Evolutionary conservation across 148 eudicot species (phyloP), one percentile per base, ranked within the genome.

Genomic region (Fagopyrum homotropicum): DNA sequence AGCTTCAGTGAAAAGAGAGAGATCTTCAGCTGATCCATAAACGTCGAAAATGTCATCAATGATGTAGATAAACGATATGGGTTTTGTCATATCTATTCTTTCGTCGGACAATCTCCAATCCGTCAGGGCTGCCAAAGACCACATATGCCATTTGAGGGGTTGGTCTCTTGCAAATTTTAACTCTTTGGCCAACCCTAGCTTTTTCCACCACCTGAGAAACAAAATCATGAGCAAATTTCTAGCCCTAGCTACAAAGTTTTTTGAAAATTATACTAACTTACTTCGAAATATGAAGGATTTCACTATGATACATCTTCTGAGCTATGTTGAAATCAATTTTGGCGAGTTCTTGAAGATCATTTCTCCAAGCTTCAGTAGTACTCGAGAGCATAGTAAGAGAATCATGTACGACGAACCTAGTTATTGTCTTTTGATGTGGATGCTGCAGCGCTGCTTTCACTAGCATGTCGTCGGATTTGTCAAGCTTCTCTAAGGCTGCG

Each of bases 31-130:
- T 9, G 86, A 83, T 45, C 93, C 93, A 61, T 86, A 81, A n/a
- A 89, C 72, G 76, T 90, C 89, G 74, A 82, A 93, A 44, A 93
- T 89, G 57, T 90, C 93, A 69, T 93, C 98, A 8, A 93, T 90
- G 30, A 89, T 10, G 72, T 89, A 90, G 35, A 90, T 35, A 9
- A 93, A 76, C 5, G 90, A 82, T 16, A 86, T 80, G 9, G 84
- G 45, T 78, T 89, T 93, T 12, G 93, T 83, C 40, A 87, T 87
- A 69, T 89, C 89, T 9, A 85, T 61, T 55, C 96, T 85, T 19
- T 77, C 66, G 35, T 81, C 79, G 0, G 85, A 82, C 57, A 84
- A 71, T 72, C 78, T 57, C 1, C 82, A 83, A 50, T 78, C 81
- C 6, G 85, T 81, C 17, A 89, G 89, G 12, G 73, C 50, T 5